These are phyloP conservation scores for Citrus medica DNA, from an alignment of 345 rosid species.

Conservation along the genomic window DNA sequence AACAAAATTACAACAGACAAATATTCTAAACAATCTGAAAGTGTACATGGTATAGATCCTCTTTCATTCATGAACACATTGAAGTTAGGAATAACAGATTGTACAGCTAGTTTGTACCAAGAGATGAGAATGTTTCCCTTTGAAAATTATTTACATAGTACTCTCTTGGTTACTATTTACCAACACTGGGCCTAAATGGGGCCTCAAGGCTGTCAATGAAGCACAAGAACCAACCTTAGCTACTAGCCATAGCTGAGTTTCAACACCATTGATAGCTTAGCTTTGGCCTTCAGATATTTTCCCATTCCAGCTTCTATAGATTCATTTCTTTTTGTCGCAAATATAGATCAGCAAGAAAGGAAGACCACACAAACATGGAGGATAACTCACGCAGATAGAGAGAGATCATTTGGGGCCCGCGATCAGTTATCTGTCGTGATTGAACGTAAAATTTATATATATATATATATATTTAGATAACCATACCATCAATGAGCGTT, in stretches of 20 bases:
- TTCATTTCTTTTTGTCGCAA: background rate
- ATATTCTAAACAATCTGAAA: slow-evolving; percentile 27
- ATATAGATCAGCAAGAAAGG: background rate
- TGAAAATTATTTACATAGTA: background rate
- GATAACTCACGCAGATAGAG: too few relatives aligned
- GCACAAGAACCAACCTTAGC: background rate
- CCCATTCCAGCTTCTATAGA: too few relatives aligned
- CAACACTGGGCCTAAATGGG: background rate
- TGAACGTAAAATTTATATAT: too few relatives aligned
- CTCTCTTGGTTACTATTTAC: background rate
- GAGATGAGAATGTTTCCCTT: background rate
- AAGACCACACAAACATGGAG: background rate
- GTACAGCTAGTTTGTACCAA: background rate
- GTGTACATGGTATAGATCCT: slow-evolving; percentile 25
- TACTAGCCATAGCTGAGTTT: background rate
- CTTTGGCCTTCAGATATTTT: background rate
- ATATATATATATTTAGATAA: too few relatives aligned
- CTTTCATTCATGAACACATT: slow-evolving; percentile 14
- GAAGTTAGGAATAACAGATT: background rate
- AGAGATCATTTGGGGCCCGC: too few relatives aligned
- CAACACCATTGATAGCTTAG: background rate
- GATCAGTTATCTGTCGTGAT: too few relatives aligned
- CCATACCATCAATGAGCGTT: background rate
- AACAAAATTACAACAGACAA: slow-evolving; percentile 29
- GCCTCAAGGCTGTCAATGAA: background rate